Evolutionary conservation across 1,139 yeast genomes (phyloP), one percentile per base, ranked within the genome.

Genomic region (Geotrichum restrictum): DNA sequence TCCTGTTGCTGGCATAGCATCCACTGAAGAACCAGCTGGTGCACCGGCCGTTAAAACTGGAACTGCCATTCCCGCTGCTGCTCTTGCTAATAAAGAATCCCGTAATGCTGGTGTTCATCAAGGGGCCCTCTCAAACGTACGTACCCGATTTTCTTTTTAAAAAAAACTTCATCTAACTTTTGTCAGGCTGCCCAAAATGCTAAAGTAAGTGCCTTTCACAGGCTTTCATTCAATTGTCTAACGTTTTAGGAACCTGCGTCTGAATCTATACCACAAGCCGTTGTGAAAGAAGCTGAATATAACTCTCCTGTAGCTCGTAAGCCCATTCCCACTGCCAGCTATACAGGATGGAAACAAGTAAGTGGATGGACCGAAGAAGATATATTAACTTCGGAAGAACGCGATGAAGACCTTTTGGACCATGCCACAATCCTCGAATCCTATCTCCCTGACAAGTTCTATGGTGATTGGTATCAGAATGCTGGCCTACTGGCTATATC

Each of bases 381-480:
- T 65, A 73, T 72, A 1, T 73, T 88, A 59, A 80, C 85, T 1
- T 71, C 75, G 11, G 65, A 63, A 21, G 72, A 70, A 41, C 86
- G 83, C 41, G 95, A 88, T 64, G 88, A 85, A 60, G 75, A 84
- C 55, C 73, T 88, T 59, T 71, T 82, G 54, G 77, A 84, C 37
- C 77, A 79, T 41, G 80, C 87, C 8, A 87, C 96, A 0, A 63
- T 83, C 45, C 78, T 88, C 57, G 93, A 86, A 62, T 76, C 79
- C 56, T 79, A 83, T 62, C 72, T 91, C 51, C 93, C 95, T 1
- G 82, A 85, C 32, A 74, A 70, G 32, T 78, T 80, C 11, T 88
- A 85, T 62, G 98, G 98, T 52, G 97, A 93, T 64, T 93, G 98
- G 98, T 93, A 84, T 66, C 98, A 93, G 67, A 84, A 85, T 57